A percentile compares a stretch with the other conserved stretches of the same genome.
These are phyloP conservation scores for Crucibulum laeve DNA, from an alignment of 768 basidiomycete genomes.

Conservation along the genomic window DNA sequence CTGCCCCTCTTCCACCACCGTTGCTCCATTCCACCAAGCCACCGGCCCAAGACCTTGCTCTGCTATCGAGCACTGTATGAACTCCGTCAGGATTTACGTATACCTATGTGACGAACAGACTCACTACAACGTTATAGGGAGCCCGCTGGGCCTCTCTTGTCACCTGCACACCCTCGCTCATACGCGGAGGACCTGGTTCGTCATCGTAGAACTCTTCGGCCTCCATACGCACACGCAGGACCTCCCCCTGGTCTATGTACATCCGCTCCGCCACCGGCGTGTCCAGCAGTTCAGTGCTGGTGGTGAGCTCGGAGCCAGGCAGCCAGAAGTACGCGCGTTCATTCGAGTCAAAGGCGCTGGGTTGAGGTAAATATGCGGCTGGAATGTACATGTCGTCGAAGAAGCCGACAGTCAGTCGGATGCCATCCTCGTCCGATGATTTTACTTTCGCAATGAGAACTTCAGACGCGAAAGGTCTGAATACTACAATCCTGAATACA, in stretches of 20 bases:
- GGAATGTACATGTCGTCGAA: constrained; percentile 94
- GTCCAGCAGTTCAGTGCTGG: constrained; percentile 64
- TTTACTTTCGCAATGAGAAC: constrained; percentile 88
- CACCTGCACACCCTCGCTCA: constrained; percentile 61
- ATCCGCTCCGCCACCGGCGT: constrained; percentile 61
- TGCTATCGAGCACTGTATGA: constrained; percentile 66
- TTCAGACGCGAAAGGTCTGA: constrained; percentile 87
- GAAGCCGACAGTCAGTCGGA: constrained; percentile 82
- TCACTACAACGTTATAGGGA: constrained; percentile 69
- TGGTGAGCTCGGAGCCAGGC: constrained; percentile 50
- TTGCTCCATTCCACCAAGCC: constrained; percentile 66
- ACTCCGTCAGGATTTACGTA: too few species aligned
- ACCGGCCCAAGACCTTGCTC: constrained; percentile 80
- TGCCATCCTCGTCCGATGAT: constrained; percentile 79
- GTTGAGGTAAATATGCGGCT: constrained; percentile 71
- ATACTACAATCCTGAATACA: constrained; percentile 85
- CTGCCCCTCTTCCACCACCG: constrained; percentile 29
- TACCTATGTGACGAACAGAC: constrained; percentile 14
- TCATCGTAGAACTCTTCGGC: constrained; percentile 82
- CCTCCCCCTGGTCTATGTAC: constrained; percentile 78
- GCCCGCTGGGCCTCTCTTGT: constrained; percentile 46
- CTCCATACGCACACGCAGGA: constrained; percentile 75
- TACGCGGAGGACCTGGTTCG: constrained; percentile 80
- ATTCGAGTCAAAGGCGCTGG: constrained; percentile 77
- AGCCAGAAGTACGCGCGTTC: constrained; percentile 85